A percentile compares a stretch with the other conserved stretches of the same genome.
Conservation (phyloP, 1,284 basidiomycete genomes). For the Thelephora terrestris region DNA sequence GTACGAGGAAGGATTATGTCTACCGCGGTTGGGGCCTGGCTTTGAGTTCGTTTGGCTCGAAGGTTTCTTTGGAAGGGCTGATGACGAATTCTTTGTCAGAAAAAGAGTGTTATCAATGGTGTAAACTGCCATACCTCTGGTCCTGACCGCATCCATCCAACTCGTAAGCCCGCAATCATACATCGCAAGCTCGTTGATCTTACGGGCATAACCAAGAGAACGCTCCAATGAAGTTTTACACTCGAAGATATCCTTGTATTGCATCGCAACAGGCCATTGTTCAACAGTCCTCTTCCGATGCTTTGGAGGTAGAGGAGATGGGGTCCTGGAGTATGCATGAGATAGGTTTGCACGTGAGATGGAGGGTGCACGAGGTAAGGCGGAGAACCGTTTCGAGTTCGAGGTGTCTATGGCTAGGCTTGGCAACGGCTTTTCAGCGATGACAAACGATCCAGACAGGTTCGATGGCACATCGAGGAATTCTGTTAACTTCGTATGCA, state of each 20-base stretch:
- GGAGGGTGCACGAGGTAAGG: conserved; percentile 50
- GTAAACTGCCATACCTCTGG: conserved; percentile 37
- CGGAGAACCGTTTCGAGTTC: conserved; percentile 42
- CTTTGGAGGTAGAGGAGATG: conserved; percentile 21
- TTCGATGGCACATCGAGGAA: too few species aligned
- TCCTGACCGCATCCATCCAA: conserved; percentile 56
- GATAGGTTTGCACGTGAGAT: conserved; percentile 13
- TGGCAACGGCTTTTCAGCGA: conserved; percentile 10
- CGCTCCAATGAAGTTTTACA: conserved; percentile 62
- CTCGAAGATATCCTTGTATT: conserved; percentile 55
- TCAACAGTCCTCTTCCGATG: conserved; percentile 31
- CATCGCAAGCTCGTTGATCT: conserved; percentile 74
- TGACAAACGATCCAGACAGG: too few species aligned
- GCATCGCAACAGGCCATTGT: conserved; percentile 64
- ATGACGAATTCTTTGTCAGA: not conserved
- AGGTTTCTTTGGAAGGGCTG: not conserved
- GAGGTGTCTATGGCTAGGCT: conserved; percentile 19
- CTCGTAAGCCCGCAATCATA: conserved; percentile 73
- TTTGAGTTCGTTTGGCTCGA: not conserved
- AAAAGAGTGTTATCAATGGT: not conserved
- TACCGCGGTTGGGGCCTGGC: not conserved
- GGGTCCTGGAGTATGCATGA: conserved; percentile 13
- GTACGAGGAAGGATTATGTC: conserved; percentile 10
- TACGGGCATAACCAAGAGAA: conserved; percentile 66
- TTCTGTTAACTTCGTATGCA: too few species aligned